These are phyloP conservation scores for Lentinula edodes DNA, from an alignment of 768 basidiomycete species.

Conservation along the genomic window DNA sequence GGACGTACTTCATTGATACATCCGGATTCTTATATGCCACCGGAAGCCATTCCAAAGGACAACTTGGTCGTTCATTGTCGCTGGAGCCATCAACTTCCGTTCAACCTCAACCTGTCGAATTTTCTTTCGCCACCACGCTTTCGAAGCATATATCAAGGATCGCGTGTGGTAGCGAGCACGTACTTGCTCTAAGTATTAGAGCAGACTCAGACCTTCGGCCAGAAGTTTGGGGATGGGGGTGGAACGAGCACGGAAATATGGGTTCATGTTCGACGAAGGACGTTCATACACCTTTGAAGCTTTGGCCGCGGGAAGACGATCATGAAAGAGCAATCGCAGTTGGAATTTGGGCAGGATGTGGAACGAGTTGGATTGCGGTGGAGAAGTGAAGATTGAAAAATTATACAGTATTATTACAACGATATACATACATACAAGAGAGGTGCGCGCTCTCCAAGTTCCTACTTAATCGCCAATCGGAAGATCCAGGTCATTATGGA, in stretches of 20 bases:
- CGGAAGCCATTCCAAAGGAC: slow-evolving; percentile 58
- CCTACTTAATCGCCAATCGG: slow-evolving; percentile 44
- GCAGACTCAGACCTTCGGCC: slow-evolving; percentile 3
- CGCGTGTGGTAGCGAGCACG: slow-evolving; percentile 84
- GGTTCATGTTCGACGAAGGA: slow-evolving; percentile 62
- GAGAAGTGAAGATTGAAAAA: neutral
- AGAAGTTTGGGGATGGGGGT: slow-evolving; percentile 86
- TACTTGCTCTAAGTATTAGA: slow-evolving; percentile 36
- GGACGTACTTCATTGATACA: slow-evolving; percentile 44
- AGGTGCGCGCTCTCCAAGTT: neutral
- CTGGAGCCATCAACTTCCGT: neutral
- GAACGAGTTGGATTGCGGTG: slow-evolving; percentile 39
- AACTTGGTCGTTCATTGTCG: slow-evolving; percentile 48
- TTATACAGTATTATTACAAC: neutral
- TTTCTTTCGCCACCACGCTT: slow-evolving; percentile 16
- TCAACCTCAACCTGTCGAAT: slow-evolving; percentile 10
- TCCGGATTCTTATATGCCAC: slow-evolving; percentile 30
- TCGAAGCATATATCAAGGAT: slow-evolving; percentile 27
- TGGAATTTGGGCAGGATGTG: slow-evolving; percentile 18
- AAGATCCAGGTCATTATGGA: slow-evolving; percentile 69
- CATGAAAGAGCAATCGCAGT: neutral
- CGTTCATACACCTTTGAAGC: slow-evolving; percentile 36
- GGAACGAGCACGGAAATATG: slow-evolving; percentile 98
- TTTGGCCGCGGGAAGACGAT: slow-evolving; percentile 40
- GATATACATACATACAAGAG: neutral